These are phyloP conservation scores for Codiaeum variegatum DNA, from an alignment of 441 rosid species.

Conservation along the genomic window DNA sequence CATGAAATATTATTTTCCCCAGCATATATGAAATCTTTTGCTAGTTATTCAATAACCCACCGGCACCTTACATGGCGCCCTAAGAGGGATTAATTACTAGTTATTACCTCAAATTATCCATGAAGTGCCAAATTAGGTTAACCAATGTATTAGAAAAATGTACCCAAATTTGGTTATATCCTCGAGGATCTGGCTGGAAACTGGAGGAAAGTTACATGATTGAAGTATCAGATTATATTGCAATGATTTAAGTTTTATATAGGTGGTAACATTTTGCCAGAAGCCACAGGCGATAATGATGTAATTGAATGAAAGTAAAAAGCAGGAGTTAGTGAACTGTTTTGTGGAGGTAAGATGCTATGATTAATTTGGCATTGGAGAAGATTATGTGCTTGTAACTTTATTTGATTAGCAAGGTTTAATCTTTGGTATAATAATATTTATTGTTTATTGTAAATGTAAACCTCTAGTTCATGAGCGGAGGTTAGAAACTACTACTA, in stretches of 20 bases:
- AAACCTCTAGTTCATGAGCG: background rate
- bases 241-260: background rate
- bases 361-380: background rate
- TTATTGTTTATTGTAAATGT: background rate
- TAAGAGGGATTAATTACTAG: background rate
- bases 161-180: background rate
- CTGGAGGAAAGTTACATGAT: background rate
- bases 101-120: background rate
- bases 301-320: background rate
- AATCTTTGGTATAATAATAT: background rate
- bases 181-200: background rate
- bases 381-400: background rate
- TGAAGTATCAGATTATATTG: background rate
- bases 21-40: background rate
- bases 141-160: background rate
- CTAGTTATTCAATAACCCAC: background rate
- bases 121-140: background rate
- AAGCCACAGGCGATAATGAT: background rate
- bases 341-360: constrained; percentile 3
- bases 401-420: background rate
- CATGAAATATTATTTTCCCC: background rate
- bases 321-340: background rate
- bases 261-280: constrained; percentile 1
- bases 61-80: background rate
- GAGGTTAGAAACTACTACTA: background rate